Percentiles rank a stretch among this genome's conserved stretches.
phyloP scores from a whole-genome alignment of 2,329 filamentous ascomycete genomes.

The Exophiala lecanii-corni region DNA sequence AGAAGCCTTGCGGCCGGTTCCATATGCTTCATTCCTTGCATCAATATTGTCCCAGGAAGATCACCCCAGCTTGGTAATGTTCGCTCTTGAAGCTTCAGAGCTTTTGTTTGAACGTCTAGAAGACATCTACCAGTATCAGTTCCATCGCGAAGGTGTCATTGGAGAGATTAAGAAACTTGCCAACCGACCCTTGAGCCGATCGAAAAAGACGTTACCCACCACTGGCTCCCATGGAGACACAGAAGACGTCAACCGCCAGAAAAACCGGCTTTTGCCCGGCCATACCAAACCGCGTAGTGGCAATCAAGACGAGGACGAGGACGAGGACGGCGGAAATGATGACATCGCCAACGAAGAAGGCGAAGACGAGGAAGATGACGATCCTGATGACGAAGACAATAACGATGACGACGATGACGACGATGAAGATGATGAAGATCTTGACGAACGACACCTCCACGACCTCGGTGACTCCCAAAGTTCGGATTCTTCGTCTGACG shows the following conservation, averaged over 20 bases:
- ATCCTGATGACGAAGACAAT: constrained; percentile 46
- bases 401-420: constrained; percentile 39
- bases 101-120: constrained; percentile 79
- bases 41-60: constrained; percentile 95
- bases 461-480: constrained; percentile 62
- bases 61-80: constrained; percentile 78
- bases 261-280: background rate
- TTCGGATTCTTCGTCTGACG: constrained; percentile 53
- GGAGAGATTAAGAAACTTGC: constrained; percentile 82
- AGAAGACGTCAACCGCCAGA: constrained; percentile 30
- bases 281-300: constrained; percentile 14
- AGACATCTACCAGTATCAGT: constrained; percentile 87
- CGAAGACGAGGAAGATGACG: constrained; percentile 48
- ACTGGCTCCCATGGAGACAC: too few species aligned
- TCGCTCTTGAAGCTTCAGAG: constrained; percentile 83
- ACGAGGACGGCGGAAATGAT: constrained; percentile 34
- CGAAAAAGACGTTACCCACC: constrained; percentile 20
- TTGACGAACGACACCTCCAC: constrained; percentile 50
- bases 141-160: constrained; percentile 95
- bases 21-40: constrained; percentile 92
- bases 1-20: constrained; percentile 79
- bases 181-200: constrained; percentile 31
- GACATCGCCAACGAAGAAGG: constrained; percentile 36
- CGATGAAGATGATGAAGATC: constrained; percentile 49
- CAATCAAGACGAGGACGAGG: constrained; percentile 36